Evolutionary conservation across 768 basidiomycete genomes (phyloP).

Genomic region (Naematelia encephala): DNA sequence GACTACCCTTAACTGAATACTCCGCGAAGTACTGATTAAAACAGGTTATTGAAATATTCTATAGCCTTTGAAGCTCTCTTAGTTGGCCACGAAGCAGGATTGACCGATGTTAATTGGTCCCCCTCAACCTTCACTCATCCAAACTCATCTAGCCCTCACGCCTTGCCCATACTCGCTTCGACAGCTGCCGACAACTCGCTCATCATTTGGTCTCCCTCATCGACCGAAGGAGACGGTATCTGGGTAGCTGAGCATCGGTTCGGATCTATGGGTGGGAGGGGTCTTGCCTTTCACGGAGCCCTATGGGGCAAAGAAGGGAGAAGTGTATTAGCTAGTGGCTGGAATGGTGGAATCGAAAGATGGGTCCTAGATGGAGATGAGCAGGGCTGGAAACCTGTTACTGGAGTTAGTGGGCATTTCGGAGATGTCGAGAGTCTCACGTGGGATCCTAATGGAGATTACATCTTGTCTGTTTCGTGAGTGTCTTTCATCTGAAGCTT

Average conservation of each 20-base stretch:
- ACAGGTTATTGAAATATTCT: conserved; percentile 58
- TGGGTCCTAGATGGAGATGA: conserved; percentile 60
- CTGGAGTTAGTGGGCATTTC: conserved; percentile 81
- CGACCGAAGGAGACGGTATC: conserved; percentile 54
- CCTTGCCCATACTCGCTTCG: conserved; percentile 64
- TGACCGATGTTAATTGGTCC: conserved; percentile 85
- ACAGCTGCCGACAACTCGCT: conserved; percentile 92
- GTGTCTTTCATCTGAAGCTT: conserved; percentile 24
- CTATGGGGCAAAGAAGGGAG: conserved; percentile 66
- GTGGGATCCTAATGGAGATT: conserved; percentile 85
- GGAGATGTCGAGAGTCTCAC: conserved; percentile 72
- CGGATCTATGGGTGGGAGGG: conserved; percentile 85
- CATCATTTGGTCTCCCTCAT: conserved; percentile 86
- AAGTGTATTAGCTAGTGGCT: conserved; percentile 79
- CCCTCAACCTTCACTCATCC: conserved; percentile 44
- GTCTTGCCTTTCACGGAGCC: conserved; percentile 86
- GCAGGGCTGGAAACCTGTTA: conserved; percentile 65
- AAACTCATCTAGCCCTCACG: conserved; percentile 18
- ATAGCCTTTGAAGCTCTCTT: conserved; percentile 91
- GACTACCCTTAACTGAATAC: conserved; percentile 4
- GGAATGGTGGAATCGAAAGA: conserved; percentile 90
- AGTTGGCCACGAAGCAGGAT: conserved; percentile 89
- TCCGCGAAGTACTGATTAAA: conserved; percentile 29
- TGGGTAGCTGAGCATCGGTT: conserved; percentile 92
- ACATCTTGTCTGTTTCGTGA: conserved; percentile 79